These are phyloP conservation scores for Sonneratia alba DNA, from an alignment of 345 rosid species.

Conservation along the genomic window DNA sequence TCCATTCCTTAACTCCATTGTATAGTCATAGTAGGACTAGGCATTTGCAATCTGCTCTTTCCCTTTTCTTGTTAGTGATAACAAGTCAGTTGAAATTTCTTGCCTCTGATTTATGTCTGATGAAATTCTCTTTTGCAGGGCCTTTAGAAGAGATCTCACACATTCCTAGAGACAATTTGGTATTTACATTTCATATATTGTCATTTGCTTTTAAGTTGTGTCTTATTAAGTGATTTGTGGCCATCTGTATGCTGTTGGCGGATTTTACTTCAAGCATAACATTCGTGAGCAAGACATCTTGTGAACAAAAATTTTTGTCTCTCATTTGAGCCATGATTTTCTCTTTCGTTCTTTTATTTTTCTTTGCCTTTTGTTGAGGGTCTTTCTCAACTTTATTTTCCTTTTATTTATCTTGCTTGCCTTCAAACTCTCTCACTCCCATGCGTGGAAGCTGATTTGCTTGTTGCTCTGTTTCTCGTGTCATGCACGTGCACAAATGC, in stretches of 20 bases:
- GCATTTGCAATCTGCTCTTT: not conserved
- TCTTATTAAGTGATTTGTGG: not conserved
- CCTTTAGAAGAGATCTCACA: constrained; percentile 77
- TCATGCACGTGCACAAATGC: not conserved
- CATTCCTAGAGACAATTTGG: constrained; percentile 54
- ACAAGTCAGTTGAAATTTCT: not conserved
- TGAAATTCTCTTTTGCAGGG: constrained; percentile 33
- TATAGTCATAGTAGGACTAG: not conserved
- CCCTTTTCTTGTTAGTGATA: not conserved
- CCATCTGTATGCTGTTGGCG: not conserved
- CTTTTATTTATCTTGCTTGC: not conserved
- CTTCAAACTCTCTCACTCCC: not conserved
- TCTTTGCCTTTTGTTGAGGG: not conserved
- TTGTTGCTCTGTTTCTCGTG: not conserved
- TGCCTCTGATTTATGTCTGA: not conserved
- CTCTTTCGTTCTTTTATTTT: not conserved
- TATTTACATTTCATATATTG: constrained; percentile 16
- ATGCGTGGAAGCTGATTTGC: not conserved
- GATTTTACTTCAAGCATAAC: not conserved
- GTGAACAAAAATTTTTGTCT: not conserved
- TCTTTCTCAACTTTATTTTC: not conserved
- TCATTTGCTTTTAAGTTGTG: not conserved
- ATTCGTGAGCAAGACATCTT: not conserved
- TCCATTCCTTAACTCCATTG: not conserved
- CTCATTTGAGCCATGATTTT: not conserved